Evolutionary conservation across 2,329 filamentous ascomycete species (phyloP).

Genomic region (Aspergillus fijiensis): DNA sequence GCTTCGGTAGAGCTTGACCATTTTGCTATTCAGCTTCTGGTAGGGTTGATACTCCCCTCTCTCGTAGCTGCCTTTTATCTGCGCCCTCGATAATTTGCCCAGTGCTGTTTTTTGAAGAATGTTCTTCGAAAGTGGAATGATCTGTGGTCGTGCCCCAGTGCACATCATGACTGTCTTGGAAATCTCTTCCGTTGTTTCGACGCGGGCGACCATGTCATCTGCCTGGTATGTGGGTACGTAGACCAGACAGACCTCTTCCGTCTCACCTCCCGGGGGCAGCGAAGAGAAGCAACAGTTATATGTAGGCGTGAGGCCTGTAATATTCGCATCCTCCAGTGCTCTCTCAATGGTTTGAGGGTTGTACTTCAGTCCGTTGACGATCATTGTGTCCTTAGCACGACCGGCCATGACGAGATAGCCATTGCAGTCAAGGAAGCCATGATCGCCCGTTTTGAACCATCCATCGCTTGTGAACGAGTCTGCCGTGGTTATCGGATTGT

Average conservation of each 20-base stretch:
- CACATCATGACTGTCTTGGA: slow-evolving; percentile 10
- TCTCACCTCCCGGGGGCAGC: slow-evolving; percentile 24
- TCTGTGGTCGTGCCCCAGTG: slow-evolving; percentile 4
- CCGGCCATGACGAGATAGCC: slow-evolving; percentile 17
- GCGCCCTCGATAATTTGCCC: slow-evolving; percentile 20
- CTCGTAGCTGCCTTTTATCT: slow-evolving; percentile 31
- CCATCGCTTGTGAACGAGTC: slow-evolving; percentile 31
- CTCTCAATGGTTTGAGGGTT: slow-evolving; percentile 40
- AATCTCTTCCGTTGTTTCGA: slow-evolving; percentile 11
- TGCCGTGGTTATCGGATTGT: slow-evolving; percentile 27
- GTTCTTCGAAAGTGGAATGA: slow-evolving; percentile 14
- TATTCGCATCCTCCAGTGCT: slow-evolving; percentile 36
- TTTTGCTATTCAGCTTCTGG: slow-evolving; percentile 10
- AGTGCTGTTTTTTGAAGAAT: slow-evolving; percentile 16
- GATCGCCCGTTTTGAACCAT: slow-evolving; percentile 34
- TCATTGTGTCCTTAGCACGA: slow-evolving; percentile 45
- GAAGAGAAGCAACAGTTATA: slow-evolving; percentile 45
- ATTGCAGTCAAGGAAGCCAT: slow-evolving; percentile 12
- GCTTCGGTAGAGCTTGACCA: slow-evolving; percentile 4
- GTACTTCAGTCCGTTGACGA: slow-evolving; percentile 51
- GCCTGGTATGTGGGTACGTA: slow-evolving; percentile 33
- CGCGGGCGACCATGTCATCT: slow-evolving; percentile 10
- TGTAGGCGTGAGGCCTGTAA: slow-evolving; percentile 22
- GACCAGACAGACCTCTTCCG: slow-evolving; percentile 44
- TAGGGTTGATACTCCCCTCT: slow-evolving; percentile 48